Evolutionary conservation across 495 filamentous ascomycete species (phyloP).

Genomic region (Hamigera avellanea): DNA sequence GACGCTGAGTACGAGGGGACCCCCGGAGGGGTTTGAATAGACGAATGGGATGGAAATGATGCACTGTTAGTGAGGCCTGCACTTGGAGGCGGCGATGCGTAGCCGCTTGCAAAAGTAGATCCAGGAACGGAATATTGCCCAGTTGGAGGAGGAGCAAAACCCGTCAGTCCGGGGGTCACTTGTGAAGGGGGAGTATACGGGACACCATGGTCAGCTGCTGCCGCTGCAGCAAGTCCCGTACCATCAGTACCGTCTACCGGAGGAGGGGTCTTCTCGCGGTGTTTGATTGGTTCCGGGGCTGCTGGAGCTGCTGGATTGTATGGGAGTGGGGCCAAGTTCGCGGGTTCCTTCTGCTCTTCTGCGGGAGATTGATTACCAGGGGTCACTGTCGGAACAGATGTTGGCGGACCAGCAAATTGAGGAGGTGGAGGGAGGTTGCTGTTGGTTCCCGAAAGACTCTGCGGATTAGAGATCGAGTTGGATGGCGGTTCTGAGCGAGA

Average conservation of each 20-base stretch:
- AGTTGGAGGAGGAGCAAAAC: conserved; percentile 12
- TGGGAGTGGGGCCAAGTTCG: conserved; percentile 56
- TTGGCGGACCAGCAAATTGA: conserved; percentile 19
- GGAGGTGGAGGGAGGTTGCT: conserved; percentile 32
- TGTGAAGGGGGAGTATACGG: conserved; percentile 29
- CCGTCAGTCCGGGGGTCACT: conserved; percentile 17
- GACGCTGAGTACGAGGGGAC: too few species aligned
- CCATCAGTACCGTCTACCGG: conserved; percentile 57
- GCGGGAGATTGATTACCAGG: conserved; percentile 18
- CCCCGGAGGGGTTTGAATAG: conserved; percentile 15
- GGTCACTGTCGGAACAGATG: conserved; percentile 14
- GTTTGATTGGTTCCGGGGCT: conserved; percentile 68
- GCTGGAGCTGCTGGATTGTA: conserved; percentile 88
- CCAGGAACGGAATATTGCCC: conserved; percentile 19
- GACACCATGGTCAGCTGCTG: conserved; percentile 48
- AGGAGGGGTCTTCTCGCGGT: conserved; percentile 85
- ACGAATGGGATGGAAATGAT: conserved; percentile 4
- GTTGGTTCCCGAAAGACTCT: conserved; percentile 7
- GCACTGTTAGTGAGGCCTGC: conserved; percentile 16
- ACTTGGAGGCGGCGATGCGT: conserved; percentile 27
- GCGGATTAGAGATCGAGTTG: conserved; percentile 21
- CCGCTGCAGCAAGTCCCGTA: conserved; percentile 60
- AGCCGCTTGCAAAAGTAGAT: conserved; percentile 13
- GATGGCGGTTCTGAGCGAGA: conserved; percentile 26
- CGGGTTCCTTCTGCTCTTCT: conserved; percentile 28